phyloP scores from a whole-genome alignment of 164 flowering plant species.

The Kalanchoe fedtschenkoi region DNA sequence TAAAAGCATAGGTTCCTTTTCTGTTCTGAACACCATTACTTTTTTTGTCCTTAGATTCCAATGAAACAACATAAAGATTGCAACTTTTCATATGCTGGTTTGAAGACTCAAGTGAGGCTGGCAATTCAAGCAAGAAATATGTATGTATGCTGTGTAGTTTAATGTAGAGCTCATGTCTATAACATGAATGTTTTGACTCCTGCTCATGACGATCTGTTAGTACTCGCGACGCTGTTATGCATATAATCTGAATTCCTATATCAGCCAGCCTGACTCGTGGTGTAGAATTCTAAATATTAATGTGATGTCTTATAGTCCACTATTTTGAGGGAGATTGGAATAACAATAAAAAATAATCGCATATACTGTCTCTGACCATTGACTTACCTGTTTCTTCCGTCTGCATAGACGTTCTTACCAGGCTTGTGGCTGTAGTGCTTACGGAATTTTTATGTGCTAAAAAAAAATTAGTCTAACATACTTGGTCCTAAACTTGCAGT shows the following conservation, averaged over 20 bases:
- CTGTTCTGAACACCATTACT: slow-evolving; percentile 8
- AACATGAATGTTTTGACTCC: neutral
- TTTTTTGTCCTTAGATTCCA: slow-evolving; percentile 39
- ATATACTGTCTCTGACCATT: neutral
- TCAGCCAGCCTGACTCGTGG: neutral
- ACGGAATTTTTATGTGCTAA: neutral
- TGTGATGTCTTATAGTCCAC: neutral
- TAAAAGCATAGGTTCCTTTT: neutral
- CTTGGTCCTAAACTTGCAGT: slow-evolving; percentile 27
- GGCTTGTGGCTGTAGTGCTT: no score
- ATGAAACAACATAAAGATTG: slow-evolving; percentile 97
- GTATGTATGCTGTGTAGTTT: slow-evolving; percentile 28
- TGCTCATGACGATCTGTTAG: neutral
- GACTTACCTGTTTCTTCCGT: neutral
- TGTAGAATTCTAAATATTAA: neutral
- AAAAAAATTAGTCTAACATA: neutral
- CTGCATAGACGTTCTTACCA: no score
- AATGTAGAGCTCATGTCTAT: neutral
- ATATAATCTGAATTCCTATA: neutral
- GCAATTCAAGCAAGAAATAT: slow-evolving; percentile 74
- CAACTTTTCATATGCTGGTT: slow-evolving; percentile 95
- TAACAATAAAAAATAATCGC: neutral
- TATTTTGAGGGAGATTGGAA: neutral
- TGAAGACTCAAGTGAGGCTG: slow-evolving; percentile 93
- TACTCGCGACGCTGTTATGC: neutral